Base-by-base conservation (phyloP, 2,329 filamentous ascomycete species). In the Endoconidiophora laricicola region DNA sequence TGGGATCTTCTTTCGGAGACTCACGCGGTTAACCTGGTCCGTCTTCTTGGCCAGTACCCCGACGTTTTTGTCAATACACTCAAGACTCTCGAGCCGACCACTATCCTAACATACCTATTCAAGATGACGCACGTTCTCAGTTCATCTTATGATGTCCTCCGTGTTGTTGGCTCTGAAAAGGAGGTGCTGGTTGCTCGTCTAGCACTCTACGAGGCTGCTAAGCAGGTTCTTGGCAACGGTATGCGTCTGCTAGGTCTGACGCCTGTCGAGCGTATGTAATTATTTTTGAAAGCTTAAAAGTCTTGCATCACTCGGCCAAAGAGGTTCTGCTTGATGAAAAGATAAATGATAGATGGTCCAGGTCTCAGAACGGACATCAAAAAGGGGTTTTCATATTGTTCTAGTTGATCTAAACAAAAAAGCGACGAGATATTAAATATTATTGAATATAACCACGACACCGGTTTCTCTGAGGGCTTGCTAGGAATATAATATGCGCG, bases 51-150 rank as follows among this genome's bases (percentile, higher is more conserved):
- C 6, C 83, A 87, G 61, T 94, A 84, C 74, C 87, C 87, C 2
- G 86, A 93, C 58, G 83, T 86, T 4, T 78, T 93, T 52, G 71
- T 81, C 60, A 90, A 90, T 65, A 88, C 86, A 0, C 70, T 91
- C 58, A 85, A 84, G 70, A 93, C 85, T 0, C 73, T 87, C 20
- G 87, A 93, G 65, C 85, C 85, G 18, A 73, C 71, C 9, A 68
- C 66, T 6, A 62, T 65, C 51, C 61, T 68, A 55, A 67, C 65
- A n/a, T 86, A 90, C 62, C 70, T 91, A 42, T 91, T 90, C 72
- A 86, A 84, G 73, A 83, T 93, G 79, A 85, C 83, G 2, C 86
- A 93, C 64, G 70, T 77, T 23, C 65, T 93, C 49, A 86, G 81
- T 67, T 81, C 76, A 49, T 86, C 81, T 62, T 93, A 93, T 65